Evolutionary conservation across 768 basidiomycete genomes (phyloP), one percentile per base, ranked within the genome.

Genomic region (Termitomyces sp.): DNA sequence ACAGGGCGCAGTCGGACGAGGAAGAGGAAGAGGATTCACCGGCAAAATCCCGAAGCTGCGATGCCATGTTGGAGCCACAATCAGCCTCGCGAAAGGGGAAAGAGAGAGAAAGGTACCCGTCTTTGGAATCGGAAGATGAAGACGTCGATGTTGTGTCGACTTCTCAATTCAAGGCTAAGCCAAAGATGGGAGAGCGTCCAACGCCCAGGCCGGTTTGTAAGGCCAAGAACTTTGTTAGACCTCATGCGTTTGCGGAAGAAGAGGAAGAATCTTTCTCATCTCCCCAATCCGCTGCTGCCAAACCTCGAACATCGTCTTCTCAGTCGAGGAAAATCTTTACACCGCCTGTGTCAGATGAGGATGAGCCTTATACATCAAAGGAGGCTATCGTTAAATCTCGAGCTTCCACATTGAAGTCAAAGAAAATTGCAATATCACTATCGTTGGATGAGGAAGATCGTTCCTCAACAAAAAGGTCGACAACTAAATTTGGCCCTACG

Each of bases 81-180:
- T 56, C 55, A 14, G 59, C 61, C 9, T 33, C 31, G 45, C 64
- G 47, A 46, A 50, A 44, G 41, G 55, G 33, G 38, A 51, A 31
- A 42, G 55, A 30, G 57, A 62, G 63, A 19, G 64, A 60, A 15
- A 60, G 56, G 30, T 42, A n/a, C 38, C 43, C 42, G 10, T 54
- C 47, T 10, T 48, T 46, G 7, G 62, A 58, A 43, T 55, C 53
- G 14, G 64, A 62, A 23, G 64, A 66, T 31, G 64, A 62, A 17
- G 55, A 55, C 30, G 40, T 28, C 6, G 49, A 63, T 42, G 41
- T 55, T 12, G 19, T 57, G 37, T 49, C 58, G 30, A 61, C 60
- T 33, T 23, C 56, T 28, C 64, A 60, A 51, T 35, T 55, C 31
- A 63, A 60, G 48, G 35, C 58, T 19, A 61, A 49, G 33, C 37